These are phyloP conservation scores for Pythium chondricola DNA, from an alignment of 352 stramenopile species.

Conservation along the genomic window DNA sequence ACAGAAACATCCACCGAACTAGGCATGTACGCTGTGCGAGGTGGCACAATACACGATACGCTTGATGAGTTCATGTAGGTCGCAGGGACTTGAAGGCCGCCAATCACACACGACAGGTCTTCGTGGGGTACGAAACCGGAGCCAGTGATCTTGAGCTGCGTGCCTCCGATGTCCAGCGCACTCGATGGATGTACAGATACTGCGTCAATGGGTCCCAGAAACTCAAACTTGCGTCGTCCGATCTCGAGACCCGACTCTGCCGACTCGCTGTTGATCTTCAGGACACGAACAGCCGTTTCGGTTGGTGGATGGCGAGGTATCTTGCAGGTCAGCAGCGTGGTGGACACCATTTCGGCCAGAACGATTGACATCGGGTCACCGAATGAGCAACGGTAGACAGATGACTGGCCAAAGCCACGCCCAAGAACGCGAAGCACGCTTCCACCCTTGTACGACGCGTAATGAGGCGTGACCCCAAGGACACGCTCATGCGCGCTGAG, in stretches of 20 bases:
- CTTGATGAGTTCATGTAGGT: constrained; percentile 10
- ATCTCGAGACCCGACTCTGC: constrained; percentile 3
- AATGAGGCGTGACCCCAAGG: neutral
- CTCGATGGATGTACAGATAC: neutral
- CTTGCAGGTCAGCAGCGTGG: neutral
- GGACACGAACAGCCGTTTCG: neutral
- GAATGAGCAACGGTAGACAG: constrained; percentile 9
- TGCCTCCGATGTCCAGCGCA: constrained; percentile 11
- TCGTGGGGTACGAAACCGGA: constrained; percentile 16
- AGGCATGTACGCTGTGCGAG: constrained; percentile 3
- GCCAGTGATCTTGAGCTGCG: constrained; percentile 4
- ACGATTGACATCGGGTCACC: neutral
- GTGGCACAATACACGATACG: constrained; percentile 13
- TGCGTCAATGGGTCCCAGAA: constrained; percentile 12
- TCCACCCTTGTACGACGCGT: constrained; percentile 9
- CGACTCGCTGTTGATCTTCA: constrained; percentile 1
- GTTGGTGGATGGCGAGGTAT: constrained; percentile 1
- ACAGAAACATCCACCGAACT: neutral
- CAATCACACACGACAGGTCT: constrained; percentile 15
- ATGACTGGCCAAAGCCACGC: constrained; percentile 2
- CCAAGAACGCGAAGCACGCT: constrained; percentile 2
- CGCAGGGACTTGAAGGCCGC: constrained; percentile 5
- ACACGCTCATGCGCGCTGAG: constrained; percentile 9
- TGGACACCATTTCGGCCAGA: neutral
- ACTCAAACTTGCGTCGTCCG: constrained; percentile 1